Conservation (phyloP, 345 rosid species). For the Cochlearia excelsa region DNA sequence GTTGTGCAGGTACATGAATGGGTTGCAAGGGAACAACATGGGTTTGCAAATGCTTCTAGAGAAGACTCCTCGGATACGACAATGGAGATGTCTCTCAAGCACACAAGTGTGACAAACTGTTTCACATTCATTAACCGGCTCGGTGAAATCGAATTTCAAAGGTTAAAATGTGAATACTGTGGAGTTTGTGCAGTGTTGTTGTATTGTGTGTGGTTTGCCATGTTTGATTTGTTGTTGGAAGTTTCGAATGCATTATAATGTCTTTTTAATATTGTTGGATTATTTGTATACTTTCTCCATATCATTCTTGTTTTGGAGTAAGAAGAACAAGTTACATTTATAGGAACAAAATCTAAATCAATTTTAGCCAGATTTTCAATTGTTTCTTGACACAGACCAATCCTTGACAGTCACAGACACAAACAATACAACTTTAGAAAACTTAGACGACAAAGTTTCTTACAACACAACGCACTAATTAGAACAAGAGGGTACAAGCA, state of each 20-base stretch:
- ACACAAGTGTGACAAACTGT: constrained; percentile 51
- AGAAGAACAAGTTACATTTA: no score
- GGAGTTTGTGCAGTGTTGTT: constrained; percentile 30
- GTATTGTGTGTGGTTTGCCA: background rate
- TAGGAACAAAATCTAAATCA: no score
- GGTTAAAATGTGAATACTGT: constrained; percentile 32
- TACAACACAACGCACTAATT: constrained; percentile 1
- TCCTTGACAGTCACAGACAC: background rate
- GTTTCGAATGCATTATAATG: constrained; percentile 9
- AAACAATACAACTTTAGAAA: constrained; percentile 4
- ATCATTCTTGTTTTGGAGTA: no score
- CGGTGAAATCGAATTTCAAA: constrained; percentile 17
- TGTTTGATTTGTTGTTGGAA: constrained; percentile 27
- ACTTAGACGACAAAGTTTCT: background rate
- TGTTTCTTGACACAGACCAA: no score
- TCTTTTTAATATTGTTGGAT: constrained; percentile 22
- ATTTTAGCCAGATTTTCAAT: no score
- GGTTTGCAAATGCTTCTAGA: constrained; percentile 86
- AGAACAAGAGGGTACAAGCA: constrained; percentile 16
- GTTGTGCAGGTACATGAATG: constrained; percentile 55
- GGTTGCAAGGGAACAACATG: constrained; percentile 49
- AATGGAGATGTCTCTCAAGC: constrained; percentile 80
- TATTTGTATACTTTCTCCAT: background rate
- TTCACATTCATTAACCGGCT: constrained; percentile 11
- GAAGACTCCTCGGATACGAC: constrained; percentile 58